Conservation (phyloP, 805 yeast genomes). For the Myxozyma monticola region DNA sequence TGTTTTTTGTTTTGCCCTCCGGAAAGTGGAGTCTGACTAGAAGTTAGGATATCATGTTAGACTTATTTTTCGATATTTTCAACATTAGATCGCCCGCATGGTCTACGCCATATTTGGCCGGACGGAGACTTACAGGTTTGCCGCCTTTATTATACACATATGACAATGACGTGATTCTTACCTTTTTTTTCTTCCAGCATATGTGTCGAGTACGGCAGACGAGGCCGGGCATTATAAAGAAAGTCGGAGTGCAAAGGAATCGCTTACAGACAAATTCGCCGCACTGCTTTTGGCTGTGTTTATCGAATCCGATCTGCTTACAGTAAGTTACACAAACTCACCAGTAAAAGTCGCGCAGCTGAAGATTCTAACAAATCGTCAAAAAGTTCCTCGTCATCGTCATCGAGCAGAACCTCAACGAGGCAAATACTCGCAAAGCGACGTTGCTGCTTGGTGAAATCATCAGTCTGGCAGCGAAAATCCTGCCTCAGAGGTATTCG, state of each 20-base stretch:
- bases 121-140: conserved; percentile 31
- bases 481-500: conserved; percentile 54
- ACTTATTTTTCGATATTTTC: conserved; percentile 67
- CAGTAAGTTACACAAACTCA: no score
- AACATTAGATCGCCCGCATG: conserved; percentile 60
- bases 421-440: conserved; percentile 56
- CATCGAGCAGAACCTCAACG: conserved; percentile 40
- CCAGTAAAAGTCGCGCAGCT: neutral
- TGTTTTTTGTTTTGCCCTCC: neutral
- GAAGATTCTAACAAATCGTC: no score
- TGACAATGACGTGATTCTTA: no score
- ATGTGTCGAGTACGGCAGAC: neutral
- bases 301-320: conserved; percentile 38
- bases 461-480: conserved; percentile 50
- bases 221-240: neutral
- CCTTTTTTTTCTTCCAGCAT: no score
- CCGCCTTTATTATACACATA: no score
- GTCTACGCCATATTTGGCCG: conserved; percentile 42
- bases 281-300: conserved; percentile 60
- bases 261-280: conserved; percentile 57
- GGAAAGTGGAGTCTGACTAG: no score
- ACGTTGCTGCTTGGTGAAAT: conserved; percentile 65
- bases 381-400: conserved; percentile 12
- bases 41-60: conserved; percentile 64
- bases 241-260: conserved; percentile 1